Evolutionary conservation across 768 basidiomycete genomes (phyloP).

Genomic region (Russula sp.): DNA sequence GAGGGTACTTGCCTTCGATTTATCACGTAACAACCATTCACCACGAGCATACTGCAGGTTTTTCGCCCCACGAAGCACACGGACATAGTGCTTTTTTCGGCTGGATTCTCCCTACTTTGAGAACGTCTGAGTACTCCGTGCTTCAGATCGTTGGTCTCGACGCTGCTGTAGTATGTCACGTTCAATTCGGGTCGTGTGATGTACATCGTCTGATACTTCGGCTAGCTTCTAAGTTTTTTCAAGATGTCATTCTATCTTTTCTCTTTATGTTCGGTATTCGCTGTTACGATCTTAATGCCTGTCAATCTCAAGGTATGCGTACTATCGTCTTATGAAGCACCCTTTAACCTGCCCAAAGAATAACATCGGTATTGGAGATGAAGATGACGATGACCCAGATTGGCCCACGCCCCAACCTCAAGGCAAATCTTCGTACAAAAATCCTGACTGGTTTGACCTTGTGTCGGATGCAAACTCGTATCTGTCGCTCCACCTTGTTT

Average conservation of each 20-base stretch:
- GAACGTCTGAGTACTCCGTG: conserved; percentile 86
- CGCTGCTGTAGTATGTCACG: conserved; percentile 78
- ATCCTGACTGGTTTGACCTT: conserved; percentile 72
- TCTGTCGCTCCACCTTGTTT: conserved; percentile 81
- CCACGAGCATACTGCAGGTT: conserved; percentile 46
- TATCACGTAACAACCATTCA: neutral
- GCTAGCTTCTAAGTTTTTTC: conserved; percentile 89
- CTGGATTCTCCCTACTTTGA: conserved; percentile 91
- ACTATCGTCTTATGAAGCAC: neutral
- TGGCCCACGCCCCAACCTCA: conserved; percentile 9
- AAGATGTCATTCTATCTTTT: conserved; percentile 94
- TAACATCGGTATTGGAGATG: conserved; percentile 63
- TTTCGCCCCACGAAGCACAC: conserved; percentile 91
- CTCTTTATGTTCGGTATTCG: conserved; percentile 77
- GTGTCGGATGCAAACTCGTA: conserved; percentile 88
- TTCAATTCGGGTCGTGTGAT: neutral
- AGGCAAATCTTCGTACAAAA: conserved; percentile 28
- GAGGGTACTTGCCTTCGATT: conserved; percentile 57
- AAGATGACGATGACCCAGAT: conserved; percentile 34
- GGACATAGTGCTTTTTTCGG: conserved; percentile 85
- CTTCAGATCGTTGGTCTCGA: conserved; percentile 96
- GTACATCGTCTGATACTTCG: neutral
- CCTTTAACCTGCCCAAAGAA: conserved; percentile 61
- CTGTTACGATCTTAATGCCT: conserved; percentile 84
- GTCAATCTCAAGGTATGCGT: conserved; percentile 79